phyloP scores from a whole-genome alignment of 306 rosid genomes.

The Fragaria iinumae region DNA sequence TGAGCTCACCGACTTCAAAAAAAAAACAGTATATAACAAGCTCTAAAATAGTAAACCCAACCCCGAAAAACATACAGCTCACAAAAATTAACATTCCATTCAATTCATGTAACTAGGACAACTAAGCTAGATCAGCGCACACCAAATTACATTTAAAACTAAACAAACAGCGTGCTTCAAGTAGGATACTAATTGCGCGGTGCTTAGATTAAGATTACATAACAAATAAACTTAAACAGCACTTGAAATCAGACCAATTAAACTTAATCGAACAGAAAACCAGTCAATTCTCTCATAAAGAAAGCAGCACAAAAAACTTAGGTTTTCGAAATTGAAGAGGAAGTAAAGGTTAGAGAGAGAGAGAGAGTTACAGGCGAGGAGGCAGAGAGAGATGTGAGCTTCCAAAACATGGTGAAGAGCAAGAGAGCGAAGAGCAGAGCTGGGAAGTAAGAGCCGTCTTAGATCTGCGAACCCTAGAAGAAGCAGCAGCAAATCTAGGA shows the following conservation, averaged over 20 bases:
- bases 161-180: background rate
- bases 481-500: slow-evolving; percentile 26
- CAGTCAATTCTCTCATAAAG: slow-evolving; percentile 13
- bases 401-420: slow-evolving; percentile 86
- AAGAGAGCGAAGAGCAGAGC: slow-evolving; percentile 21
- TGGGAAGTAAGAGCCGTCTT: slow-evolving; percentile 35
- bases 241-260: slow-evolving; percentile 1
- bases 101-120: slow-evolving; percentile 19
- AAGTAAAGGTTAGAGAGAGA: slow-evolving; percentile 18
- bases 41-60: background rate
- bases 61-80: slow-evolving; percentile 9
- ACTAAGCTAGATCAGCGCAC: slow-evolving; percentile 24
- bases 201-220: slow-evolving; percentile 10
- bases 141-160: slow-evolving; percentile 10
- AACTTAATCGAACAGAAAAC: background rate
- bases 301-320: background rate
- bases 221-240: slow-evolving; percentile 8
- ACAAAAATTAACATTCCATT: background rate
- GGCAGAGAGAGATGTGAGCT: slow-evolving; percentile 87
- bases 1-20: background rate
- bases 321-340: background rate
- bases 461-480: slow-evolving; percentile 62
- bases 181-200: background rate
- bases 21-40: background rate
- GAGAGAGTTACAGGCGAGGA: slow-evolving; percentile 83